Evolutionary conservation across 192 early-diverging fungal genomes (phyloP).

Genomic region (Linnemannia zychae): DNA sequence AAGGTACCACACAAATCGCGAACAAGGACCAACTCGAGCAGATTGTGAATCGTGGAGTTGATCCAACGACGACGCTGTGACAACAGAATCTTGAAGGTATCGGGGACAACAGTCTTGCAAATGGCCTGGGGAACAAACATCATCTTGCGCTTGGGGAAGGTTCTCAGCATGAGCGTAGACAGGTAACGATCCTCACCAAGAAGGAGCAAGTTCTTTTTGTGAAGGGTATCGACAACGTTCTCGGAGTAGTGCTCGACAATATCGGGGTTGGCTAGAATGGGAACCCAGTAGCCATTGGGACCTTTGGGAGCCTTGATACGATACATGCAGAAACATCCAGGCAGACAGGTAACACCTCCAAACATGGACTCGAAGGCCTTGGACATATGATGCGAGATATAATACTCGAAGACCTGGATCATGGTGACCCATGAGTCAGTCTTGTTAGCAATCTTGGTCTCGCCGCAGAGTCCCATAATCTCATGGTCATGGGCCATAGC

Average conservation of each 20-base stretch:
- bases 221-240: slow-evolving; percentile 81
- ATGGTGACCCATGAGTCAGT: slow-evolving; percentile 86
- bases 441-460: slow-evolving; percentile 97
- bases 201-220: slow-evolving; percentile 86
- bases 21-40: slow-evolving; percentile 89
- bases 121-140: slow-evolving; percentile 84
- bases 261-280: slow-evolving; percentile 86
- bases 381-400: slow-evolving; percentile 92
- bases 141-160: slow-evolving; percentile 87
- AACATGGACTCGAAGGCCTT: slow-evolving; percentile 95
- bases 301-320: slow-evolving; percentile 88
- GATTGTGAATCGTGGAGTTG: slow-evolving; percentile 94
- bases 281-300: slow-evolving; percentile 72
- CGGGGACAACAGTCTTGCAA: slow-evolving; percentile 86
- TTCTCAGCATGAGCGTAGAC: slow-evolving; percentile 83
- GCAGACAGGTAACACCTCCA: slow-evolving; percentile 95
- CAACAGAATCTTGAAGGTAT: slow-evolving; percentile 82
- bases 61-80: slow-evolving; percentile 95
- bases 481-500: slow-evolving; percentile 87
- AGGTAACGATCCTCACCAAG: slow-evolving; percentile 90
- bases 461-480: slow-evolving; percentile 96
- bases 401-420: slow-evolving; percentile 99
- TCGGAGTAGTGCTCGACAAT: slow-evolving; percentile 84
- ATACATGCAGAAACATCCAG: slow-evolving; percentile 97
- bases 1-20: slow-evolving; percentile 93